Evolutionary conservation across 768 basidiomycete species (phyloP).

Genomic region (Russula griseocarnosa): DNA sequence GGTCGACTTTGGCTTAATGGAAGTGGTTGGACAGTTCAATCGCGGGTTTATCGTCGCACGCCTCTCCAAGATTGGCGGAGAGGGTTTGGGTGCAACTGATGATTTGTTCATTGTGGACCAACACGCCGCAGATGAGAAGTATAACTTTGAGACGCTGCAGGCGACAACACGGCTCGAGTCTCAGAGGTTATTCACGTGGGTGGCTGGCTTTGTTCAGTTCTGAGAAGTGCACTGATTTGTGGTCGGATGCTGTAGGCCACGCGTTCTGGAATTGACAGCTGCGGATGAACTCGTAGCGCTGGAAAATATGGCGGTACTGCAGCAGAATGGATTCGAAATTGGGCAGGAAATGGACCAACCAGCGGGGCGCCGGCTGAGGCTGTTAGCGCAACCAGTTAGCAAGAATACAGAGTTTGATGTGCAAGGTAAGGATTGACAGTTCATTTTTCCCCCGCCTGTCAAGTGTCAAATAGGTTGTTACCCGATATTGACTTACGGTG

Average conservation of each 20-base stretch:
- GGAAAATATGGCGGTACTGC: conserved; percentile 82
- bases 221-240: background rate
- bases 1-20: conserved; percentile 79
- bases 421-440: conserved; percentile 63
- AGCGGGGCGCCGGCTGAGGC: conserved; percentile 47
- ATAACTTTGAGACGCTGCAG: conserved; percentile 94
- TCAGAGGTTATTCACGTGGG: conserved; percentile 78
- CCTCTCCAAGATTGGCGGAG: conserved; percentile 40
- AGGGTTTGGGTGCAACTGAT: conserved; percentile 41
- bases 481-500: conserved; percentile 2
- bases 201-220: conserved; percentile 7
- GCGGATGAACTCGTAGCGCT: conserved; percentile 84
- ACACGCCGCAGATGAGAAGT: conserved; percentile 97
- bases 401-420: conserved; percentile 87
- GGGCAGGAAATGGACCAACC: conserved; percentile 46
- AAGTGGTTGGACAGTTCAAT: conserved; percentile 91
- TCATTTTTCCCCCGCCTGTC: background rate
- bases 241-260: conserved; percentile 50
- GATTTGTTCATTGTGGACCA: conserved; percentile 97
- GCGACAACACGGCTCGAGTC: conserved; percentile 84
- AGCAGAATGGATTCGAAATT: conserved; percentile 87
- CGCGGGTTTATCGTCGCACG: conserved; percentile 89
- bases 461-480: background rate
- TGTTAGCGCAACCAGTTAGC: conserved; percentile 85
- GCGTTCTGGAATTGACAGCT: conserved; percentile 75